Percentiles rank a stretch among this genome's conserved stretches.
These are phyloP conservation scores for Bonia amplexicaulis DNA, from an alignment of 176 grass and related monocot genomes.

Conservation along the genomic window DNA sequence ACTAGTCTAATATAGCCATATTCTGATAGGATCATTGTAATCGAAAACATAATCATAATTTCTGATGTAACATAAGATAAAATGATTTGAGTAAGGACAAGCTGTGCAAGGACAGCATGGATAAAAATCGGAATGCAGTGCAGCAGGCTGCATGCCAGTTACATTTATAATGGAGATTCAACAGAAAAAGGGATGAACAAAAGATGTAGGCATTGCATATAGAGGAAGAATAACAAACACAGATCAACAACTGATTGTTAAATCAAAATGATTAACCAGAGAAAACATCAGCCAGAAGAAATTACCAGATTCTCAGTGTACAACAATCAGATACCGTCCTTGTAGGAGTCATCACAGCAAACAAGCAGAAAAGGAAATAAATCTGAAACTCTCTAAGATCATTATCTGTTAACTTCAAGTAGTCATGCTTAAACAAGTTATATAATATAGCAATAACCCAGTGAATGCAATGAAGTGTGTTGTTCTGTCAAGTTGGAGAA, in stretches of 20 bases:
- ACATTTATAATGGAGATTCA: neutral
- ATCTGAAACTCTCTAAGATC: neutral
- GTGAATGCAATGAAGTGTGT: neutral
- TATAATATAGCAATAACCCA: neutral
- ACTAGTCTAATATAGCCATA: neutral
- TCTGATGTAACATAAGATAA: neutral
- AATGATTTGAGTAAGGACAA: neutral
- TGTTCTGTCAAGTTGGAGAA: neutral
- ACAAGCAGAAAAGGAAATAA: neutral
- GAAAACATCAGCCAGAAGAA: neutral
- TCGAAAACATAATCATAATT: neutral
- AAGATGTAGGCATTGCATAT: neutral
- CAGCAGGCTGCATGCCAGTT: neutral
- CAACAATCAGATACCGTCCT: constrained; percentile 6
- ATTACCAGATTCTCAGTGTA: neutral
- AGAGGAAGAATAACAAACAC: neutral
- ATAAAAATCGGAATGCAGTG: neutral
- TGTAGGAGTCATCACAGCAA: neutral
- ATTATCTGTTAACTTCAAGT: neutral
- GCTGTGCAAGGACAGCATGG: neutral
- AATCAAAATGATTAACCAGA: neutral
- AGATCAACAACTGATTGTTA: neutral
- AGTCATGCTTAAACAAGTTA: neutral
- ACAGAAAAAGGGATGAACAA: neutral
- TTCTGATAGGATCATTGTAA: neutral